Conservation (phyloP, 495 filamentous ascomycete genomes). For the Neurospora pannonica region DNA sequence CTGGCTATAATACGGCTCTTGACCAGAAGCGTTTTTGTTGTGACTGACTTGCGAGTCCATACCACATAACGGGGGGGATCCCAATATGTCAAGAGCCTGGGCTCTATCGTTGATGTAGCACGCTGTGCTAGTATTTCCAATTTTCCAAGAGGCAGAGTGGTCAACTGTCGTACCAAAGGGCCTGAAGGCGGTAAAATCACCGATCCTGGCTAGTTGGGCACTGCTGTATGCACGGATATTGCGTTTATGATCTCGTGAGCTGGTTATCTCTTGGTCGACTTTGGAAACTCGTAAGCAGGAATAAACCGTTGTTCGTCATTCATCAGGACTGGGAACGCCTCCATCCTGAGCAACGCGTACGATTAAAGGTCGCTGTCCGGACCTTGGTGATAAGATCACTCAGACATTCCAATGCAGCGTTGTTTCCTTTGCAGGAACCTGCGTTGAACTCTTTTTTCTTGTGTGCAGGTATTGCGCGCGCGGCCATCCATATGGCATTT, state of each 20-base stretch:
- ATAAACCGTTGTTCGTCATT: not conserved
- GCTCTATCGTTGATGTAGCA: not conserved
- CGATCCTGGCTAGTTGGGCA: not conserved
- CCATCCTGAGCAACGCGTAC: not conserved
- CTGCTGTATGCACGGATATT: not conserved
- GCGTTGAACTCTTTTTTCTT: not conserved
- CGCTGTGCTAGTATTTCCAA: not conserved
- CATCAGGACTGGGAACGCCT: not conserved
- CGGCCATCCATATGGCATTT: not conserved
- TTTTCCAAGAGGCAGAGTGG: not conserved
- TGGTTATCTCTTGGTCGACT: not conserved
- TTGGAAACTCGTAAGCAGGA: not conserved
- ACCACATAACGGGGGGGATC: not conserved
- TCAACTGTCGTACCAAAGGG: not conserved
- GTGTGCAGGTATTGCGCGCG: not conserved
- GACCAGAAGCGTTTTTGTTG: not conserved
- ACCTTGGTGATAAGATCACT: not conserved
- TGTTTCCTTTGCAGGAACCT: not conserved
- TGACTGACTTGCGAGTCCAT: not conserved
- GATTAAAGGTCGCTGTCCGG: not conserved
- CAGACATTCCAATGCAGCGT: not conserved
- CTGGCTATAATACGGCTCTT: not conserved
- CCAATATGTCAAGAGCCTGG: not conserved
- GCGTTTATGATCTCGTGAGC: not conserved
- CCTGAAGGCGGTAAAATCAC: not conserved